Conservation (phyloP, 2,329 filamentous ascomycete species). For the Alternaria novae-zelandiae region DNA sequence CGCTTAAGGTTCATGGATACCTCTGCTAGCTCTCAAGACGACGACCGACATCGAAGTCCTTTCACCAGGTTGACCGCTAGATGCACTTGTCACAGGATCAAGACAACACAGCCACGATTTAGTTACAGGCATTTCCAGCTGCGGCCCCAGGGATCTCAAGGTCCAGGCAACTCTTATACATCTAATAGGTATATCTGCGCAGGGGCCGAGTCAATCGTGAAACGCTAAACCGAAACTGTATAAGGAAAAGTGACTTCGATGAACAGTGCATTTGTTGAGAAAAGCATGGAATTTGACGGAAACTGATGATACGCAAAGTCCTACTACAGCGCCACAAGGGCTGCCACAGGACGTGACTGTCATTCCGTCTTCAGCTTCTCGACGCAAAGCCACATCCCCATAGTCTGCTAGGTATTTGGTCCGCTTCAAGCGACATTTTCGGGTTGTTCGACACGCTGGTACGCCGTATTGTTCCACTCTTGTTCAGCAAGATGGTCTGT, state of each 20-base stretch:
- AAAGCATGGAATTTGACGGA: neutral
- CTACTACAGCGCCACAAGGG: neutral
- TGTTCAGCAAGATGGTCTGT: constrained; percentile 14
- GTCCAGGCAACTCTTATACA: neutral
- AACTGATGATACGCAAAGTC: neutral
- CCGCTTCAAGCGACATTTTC: neutral
- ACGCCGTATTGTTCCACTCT: constrained; percentile 20
- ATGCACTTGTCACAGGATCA: neutral
- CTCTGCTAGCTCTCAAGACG: neutral
- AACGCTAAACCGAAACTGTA: neutral
- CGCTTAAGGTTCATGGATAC: neutral
- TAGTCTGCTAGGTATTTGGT: neutral
- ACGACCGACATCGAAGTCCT: neutral
- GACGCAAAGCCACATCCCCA: neutral
- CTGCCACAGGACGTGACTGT: neutral
- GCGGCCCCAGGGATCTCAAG: neutral
- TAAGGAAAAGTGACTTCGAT: neutral
- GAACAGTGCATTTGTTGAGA: neutral
- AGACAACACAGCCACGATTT: neutral
- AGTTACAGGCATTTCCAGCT: neutral
- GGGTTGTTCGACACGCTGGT: constrained; percentile 15
- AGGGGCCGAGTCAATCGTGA: neutral
- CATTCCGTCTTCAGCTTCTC: too few species aligned
- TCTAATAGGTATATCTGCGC: neutral
- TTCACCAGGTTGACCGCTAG: neutral